Conservation (phyloP, 176 grass and related monocot genomes). For the Poa annua region DNA sequence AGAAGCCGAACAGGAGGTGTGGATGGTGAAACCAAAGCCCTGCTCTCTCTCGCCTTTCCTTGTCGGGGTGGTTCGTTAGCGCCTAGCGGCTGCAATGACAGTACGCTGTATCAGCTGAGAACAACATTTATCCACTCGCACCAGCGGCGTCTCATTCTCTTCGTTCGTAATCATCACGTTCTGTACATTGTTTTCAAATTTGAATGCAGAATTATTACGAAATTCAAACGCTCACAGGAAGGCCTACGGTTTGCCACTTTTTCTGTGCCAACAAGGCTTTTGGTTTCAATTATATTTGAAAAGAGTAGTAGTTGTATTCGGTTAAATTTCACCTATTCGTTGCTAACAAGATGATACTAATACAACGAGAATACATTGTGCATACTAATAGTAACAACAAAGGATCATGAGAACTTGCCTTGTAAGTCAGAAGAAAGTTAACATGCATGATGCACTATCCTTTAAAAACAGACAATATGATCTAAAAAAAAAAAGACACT, state of each 20-base stretch:
- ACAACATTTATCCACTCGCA: background rate
- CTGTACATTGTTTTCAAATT: too few relatives aligned
- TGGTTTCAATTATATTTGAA: too few relatives aligned
- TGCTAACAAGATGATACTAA: background rate
- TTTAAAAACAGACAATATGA: too few relatives aligned
- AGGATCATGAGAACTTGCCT: background rate
- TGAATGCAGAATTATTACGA: background rate
- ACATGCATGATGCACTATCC: background rate
- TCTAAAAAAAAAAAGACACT: background rate
- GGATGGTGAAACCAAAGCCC: constrained; percentile 36
- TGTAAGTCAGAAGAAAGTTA: background rate
- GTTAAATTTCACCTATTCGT: background rate
- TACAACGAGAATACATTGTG: background rate
- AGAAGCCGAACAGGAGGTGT: background rate
- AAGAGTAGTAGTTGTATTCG: background rate
- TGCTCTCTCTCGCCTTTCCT: background rate
- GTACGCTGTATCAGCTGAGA: background rate
- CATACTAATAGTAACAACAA: too few relatives aligned
- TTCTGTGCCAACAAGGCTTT: too few relatives aligned
- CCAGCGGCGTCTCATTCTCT: background rate
- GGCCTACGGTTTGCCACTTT: background rate
- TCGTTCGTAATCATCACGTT: background rate
- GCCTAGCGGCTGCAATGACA: background rate
- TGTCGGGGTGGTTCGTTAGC: background rate
- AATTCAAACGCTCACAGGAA: background rate